A percentile compares a stretch with the other conserved stretches of the same genome.
These are phyloP conservation scores for Alternaria gaisen DNA, from an alignment of 2,329 filamentous ascomycete genomes.

Conservation along the genomic window DNA sequence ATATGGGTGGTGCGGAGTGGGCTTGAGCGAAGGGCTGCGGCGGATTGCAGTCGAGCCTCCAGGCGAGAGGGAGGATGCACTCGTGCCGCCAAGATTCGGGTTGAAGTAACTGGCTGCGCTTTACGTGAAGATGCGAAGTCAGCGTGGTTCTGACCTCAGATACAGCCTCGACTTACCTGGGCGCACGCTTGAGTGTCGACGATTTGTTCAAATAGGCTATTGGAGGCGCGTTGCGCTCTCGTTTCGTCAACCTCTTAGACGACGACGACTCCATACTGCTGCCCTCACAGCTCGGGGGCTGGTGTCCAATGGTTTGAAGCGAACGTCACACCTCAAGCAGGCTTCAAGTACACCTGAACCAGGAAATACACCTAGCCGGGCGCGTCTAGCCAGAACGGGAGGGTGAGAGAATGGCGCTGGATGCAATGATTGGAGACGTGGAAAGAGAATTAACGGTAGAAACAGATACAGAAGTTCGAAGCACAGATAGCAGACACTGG, in stretches of 20 bases:
- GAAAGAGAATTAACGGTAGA: not conserved
- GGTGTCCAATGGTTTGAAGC: conserved; percentile 4
- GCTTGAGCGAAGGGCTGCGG: conserved; percentile 15
- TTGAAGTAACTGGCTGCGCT: not conserved
- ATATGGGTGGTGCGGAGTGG: conserved; percentile 22
- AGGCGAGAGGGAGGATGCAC: conserved; percentile 10
- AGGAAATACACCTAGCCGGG: not conserved
- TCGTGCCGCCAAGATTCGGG: not conserved
- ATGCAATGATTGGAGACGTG: not conserved
- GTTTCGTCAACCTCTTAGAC: conserved; percentile 23
- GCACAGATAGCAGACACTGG: conserved; percentile 1
- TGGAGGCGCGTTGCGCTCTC: conserved; percentile 27
- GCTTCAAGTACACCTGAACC: not conserved
- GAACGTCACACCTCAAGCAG: conserved; percentile 5
- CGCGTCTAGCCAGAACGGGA: conserved; percentile 2
- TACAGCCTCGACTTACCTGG: conserved; percentile 1
- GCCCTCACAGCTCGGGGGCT: conserved; percentile 6
- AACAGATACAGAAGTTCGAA: not conserved
- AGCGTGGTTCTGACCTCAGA: not conserved
- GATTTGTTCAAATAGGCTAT: conserved; percentile 30
- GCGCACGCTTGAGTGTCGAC: conserved; percentile 31
- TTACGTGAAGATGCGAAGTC: not conserved
- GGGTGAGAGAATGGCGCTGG: conserved; percentile 1
- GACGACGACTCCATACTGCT: conserved; percentile 27
- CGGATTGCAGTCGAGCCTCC: not conserved